Percentiles rank a stretch among this genome's conserved stretches.
Evolutionary conservation across 2,329 filamentous ascomycete genomes (phyloP).

Genomic region (Phaeoacremonium minimum): DNA sequence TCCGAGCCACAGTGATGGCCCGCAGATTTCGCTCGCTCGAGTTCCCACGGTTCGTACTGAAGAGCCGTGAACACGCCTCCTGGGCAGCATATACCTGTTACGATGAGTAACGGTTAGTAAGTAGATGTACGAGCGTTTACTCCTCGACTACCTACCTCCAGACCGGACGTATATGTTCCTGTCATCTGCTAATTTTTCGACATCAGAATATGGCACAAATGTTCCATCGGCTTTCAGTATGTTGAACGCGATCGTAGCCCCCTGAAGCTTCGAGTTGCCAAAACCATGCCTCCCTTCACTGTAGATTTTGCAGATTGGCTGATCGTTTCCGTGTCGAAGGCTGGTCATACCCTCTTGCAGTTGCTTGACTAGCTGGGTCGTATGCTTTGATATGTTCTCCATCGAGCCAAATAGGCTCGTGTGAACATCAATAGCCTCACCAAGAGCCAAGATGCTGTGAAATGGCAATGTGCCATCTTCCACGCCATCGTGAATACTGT

Average conservation of each 20-base stretch:
- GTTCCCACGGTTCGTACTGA: conserved; percentile 48
- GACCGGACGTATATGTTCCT: conserved; percentile 56
- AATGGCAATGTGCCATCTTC: conserved; percentile 84
- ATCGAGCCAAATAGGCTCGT: conserved; percentile 53
- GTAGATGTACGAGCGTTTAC: too few species aligned
- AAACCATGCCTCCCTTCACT: conserved; percentile 36
- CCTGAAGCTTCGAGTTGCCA: conserved; percentile 48
- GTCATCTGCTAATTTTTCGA: conserved; percentile 54
- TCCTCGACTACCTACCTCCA: conserved; percentile 34
- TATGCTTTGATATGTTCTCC: conserved; percentile 54
- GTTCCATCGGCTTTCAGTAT: conserved; percentile 45
- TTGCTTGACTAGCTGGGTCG: conserved; percentile 43
- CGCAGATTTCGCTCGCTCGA: conserved; percentile 46
- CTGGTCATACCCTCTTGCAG: conserved; percentile 41
- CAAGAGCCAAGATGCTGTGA: conserved; percentile 82
- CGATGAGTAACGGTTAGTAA: too few species aligned
- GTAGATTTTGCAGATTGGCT: conserved; percentile 49
- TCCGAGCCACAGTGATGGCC: conserved; percentile 55
- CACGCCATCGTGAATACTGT: conserved; percentile 52
- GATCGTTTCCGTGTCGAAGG: conserved; percentile 50
- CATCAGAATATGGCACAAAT: conserved; percentile 50
- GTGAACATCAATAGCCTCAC: conserved; percentile 69
- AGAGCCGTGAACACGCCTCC: conserved; percentile 41
- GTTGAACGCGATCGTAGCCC: conserved; percentile 62
- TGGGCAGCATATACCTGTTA: conserved; percentile 40